phyloP scores from a whole-genome alignment of 192 early-diverging fungal species.

The Rhizophagus prolifer region DNA sequence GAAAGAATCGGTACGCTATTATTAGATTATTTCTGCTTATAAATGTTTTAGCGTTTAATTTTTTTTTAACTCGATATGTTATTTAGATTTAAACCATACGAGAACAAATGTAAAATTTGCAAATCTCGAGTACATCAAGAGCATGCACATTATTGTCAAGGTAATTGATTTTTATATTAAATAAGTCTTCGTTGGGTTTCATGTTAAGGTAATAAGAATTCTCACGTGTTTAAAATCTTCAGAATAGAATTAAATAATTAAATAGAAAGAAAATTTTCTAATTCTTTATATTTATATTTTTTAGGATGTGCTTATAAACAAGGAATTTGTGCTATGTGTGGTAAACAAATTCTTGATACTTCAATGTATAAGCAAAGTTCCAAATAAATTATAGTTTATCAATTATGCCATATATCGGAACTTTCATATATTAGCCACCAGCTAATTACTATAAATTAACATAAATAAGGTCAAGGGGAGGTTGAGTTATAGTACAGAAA shows the following conservation, averaged over 20 bases:
- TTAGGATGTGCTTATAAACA: slow-evolving; percentile 60
- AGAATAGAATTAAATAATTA: too few species aligned
- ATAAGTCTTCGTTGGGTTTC: too few species aligned
- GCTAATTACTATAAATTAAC: too few species aligned
- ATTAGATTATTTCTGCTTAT: too few species aligned
- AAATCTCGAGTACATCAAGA: slow-evolving; percentile 61
- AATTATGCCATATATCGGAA: too few species aligned
- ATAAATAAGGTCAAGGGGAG: too few species aligned
- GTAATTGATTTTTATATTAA: slow-evolving; percentile 42
- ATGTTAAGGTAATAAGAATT: too few species aligned
- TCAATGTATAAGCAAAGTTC: slow-evolving; percentile 58
- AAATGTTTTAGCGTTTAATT: neutral
- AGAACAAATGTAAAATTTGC: slow-evolving; percentile 60
- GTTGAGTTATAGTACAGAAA: too few species aligned
- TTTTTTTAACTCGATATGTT: neutral
- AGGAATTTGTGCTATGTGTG: slow-evolving; percentile 64
- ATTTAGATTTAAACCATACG: slow-evolving; percentile 55
- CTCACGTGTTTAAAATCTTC: too few species aligned
- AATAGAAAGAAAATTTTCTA: too few species aligned
- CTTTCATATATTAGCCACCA: too few species aligned
- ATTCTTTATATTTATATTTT: neutral
- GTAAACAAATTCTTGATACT: slow-evolving; percentile 56
- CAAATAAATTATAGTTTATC: slow-evolving; percentile 37
- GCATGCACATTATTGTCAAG: slow-evolving; percentile 63
- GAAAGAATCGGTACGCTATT: slow-evolving; percentile 49